Conservation (phyloP, 2,329 filamentous ascomycete genomes). For the Tolypocladium amazonense region DNA sequence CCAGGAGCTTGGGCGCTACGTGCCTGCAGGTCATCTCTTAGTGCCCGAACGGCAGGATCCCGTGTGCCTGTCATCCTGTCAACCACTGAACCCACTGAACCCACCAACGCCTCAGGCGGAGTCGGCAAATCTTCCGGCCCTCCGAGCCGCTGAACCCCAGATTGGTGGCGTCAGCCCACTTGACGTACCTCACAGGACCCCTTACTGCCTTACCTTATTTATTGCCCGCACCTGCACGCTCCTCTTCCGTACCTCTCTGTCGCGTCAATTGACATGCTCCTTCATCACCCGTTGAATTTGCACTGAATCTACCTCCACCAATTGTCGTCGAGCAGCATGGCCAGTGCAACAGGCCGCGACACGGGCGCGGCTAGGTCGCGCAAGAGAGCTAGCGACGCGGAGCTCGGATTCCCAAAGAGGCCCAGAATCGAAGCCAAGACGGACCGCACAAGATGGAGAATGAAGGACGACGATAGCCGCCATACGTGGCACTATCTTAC, state of each 20-base stretch:
- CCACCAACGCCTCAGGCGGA: not conserved
- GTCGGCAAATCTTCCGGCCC: not conserved
- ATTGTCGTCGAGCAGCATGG: constrained; percentile 12
- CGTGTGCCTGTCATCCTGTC: too few species aligned
- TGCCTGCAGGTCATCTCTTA: too few species aligned
- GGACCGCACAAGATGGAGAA: constrained; percentile 73
- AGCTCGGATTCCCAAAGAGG: constrained; percentile 29
- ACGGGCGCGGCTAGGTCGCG: constrained; percentile 20
- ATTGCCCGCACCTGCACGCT: not conserved
- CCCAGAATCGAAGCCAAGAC: constrained; percentile 49
- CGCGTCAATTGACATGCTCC: not conserved
- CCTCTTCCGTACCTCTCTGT: not conserved
- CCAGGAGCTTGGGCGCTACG: not conserved
- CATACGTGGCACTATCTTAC: constrained; percentile 93
- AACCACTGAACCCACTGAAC: not conserved
- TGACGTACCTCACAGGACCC: not conserved
- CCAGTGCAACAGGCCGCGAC: constrained; percentile 17
- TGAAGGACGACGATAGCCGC: constrained; percentile 70
- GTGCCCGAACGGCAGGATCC: too few species aligned
- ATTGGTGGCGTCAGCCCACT: not conserved
- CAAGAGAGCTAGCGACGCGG: constrained; percentile 32
- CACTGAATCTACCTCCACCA: not conserved
- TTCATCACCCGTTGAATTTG: not conserved
- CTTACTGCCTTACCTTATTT: not conserved
- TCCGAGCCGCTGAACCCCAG: not conserved